Evolutionary conservation across 2,329 filamentous ascomycete genomes (phyloP), one percentile per base, ranked within the genome.

Genomic region (Alternaria alternata): DNA sequence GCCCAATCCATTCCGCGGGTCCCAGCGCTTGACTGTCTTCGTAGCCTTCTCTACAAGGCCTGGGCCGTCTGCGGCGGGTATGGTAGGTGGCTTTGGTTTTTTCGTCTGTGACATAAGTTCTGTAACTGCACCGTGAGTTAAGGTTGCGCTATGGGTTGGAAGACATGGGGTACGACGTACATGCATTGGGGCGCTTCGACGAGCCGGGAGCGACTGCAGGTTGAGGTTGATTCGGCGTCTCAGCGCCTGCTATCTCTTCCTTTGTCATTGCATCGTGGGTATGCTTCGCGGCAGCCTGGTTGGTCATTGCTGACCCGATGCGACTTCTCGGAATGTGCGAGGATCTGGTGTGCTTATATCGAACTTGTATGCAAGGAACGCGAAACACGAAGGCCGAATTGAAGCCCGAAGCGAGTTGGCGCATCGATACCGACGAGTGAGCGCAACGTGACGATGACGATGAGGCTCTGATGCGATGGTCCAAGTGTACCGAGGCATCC

Each of bases 1-100:
- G 43, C 87, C 87, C 0, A 95, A 84, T 0, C 84, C 89, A 63
- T 89, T 84, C 55, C 88, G 84, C 47, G 82, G 79, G 16, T 80
- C 81, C 46, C 58, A 65, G 22, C 57, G 54, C 53, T 67, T 71
- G 6, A 60, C 28, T 12, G 47, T 44, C 32, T 59, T 60, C 62
- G 69, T 66, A 36, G 55, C n/a, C n/a, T 59, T 60, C 39, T 59
- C 54, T 61, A 71, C 67, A 26, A 32, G 28, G 3, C 7, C 36
- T 47, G 49, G 44, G 1, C 51, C 16, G 30, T 57, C 53, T 57
- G 47, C 49, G 48, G 62, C 52, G 55, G 61, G 24, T 24, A 49
- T 34, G 24, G 58, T 12, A 22, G 30, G 39, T 26, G 75, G 61
- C 56, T 78, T 81, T 22, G 72, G 69, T 53, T 79, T 76, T 65